Evolutionary conservation across 2,329 filamentous ascomycete species (phyloP).

Genomic region (Aureobasidium sp.): DNA sequence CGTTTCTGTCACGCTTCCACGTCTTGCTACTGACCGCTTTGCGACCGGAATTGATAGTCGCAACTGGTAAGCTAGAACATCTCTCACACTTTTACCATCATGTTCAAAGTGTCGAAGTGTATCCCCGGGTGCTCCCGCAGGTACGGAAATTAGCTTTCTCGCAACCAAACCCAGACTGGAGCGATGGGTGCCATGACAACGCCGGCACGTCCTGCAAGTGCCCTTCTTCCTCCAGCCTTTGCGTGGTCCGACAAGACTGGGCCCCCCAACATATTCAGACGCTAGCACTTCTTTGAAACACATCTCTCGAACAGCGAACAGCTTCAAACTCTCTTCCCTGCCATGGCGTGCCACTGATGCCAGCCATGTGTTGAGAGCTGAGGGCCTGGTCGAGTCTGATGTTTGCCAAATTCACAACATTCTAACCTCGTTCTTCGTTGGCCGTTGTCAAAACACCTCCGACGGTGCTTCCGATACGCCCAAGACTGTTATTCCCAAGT

Average conservation of each 20-base stretch:
- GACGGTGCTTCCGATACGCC: constrained; percentile 6
- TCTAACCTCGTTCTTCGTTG: constrained; percentile 9
- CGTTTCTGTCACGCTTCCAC: not conserved
- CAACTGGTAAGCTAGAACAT: constrained; percentile 7
- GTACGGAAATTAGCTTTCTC: constrained; percentile 9
- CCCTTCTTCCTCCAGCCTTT: constrained; percentile 14
- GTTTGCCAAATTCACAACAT: constrained; percentile 2
- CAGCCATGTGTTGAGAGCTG: constrained; percentile 12
- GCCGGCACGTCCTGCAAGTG: not conserved
- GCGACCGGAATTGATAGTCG: not conserved
- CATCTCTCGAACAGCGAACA: constrained; percentile 10
- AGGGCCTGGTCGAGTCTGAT: constrained; percentile 5
- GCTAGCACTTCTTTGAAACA: constrained; percentile 15
- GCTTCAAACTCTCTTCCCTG: constrained; percentile 13
- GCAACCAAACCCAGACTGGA: not conserved
- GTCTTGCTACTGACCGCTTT: not conserved
- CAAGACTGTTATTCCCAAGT: not conserved
- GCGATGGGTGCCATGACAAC: constrained; percentile 11
- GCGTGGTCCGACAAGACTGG: constrained; percentile 12
- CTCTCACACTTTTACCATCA: constrained; percentile 1
- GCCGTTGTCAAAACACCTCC: constrained; percentile 9
- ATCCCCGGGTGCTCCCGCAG: constrained; percentile 13
- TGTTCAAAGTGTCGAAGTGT: not conserved
- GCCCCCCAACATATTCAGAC: constrained; percentile 14
- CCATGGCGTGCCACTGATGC: not conserved